Conservation (phyloP, 2,329 filamentous ascomycete genomes). For the Trichoderma sp. region DNA sequence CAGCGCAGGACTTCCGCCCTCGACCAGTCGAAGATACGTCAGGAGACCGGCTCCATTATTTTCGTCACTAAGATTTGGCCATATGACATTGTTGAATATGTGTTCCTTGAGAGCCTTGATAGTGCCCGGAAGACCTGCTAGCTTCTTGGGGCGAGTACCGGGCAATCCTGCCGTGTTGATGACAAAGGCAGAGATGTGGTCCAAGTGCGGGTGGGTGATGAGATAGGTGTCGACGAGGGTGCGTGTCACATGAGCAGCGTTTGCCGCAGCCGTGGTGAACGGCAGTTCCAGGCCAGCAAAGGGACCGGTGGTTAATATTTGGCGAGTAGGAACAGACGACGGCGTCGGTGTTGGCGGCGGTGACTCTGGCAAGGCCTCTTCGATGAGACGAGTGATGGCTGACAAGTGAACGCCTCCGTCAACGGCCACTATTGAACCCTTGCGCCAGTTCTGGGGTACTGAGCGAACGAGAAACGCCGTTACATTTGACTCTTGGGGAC, state of each 20-base stretch:
- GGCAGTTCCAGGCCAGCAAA: slow-evolving; percentile 79
- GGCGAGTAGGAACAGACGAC: slow-evolving; percentile 37
- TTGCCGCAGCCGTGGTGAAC: slow-evolving; percentile 66
- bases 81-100: slow-evolving; percentile 97
- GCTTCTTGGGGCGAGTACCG: slow-evolving; percentile 76
- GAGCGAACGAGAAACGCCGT: slow-evolving; percentile 90
- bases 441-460: slow-evolving; percentile 73
- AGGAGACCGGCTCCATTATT: slow-evolving; percentile 91
- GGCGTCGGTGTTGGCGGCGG: slow-evolving; percentile 27
- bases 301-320: slow-evolving; percentile 66
- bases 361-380: slow-evolving; percentile 50
- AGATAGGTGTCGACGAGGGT: slow-evolving; percentile 84
- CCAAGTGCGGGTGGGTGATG: slow-evolving; percentile 95
- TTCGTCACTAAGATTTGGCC: slow-evolving; percentile 96
- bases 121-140: slow-evolving; percentile 85
- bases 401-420: slow-evolving; percentile 90
- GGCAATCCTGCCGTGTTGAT: slow-evolving; percentile 90
- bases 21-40: slow-evolving; percentile 83
- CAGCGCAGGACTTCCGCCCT: slow-evolving; percentile 82
- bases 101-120: slow-evolving; percentile 90
- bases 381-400: slow-evolving; percentile 78
- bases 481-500: slow-evolving; percentile 85
- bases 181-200: slow-evolving; percentile 88
- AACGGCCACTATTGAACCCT: slow-evolving; percentile 83
- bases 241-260: slow-evolving; percentile 77